Evolutionary conservation across 2,329 filamentous ascomycete genomes (phyloP).

Genomic region (Aspergillus sp.): DNA sequence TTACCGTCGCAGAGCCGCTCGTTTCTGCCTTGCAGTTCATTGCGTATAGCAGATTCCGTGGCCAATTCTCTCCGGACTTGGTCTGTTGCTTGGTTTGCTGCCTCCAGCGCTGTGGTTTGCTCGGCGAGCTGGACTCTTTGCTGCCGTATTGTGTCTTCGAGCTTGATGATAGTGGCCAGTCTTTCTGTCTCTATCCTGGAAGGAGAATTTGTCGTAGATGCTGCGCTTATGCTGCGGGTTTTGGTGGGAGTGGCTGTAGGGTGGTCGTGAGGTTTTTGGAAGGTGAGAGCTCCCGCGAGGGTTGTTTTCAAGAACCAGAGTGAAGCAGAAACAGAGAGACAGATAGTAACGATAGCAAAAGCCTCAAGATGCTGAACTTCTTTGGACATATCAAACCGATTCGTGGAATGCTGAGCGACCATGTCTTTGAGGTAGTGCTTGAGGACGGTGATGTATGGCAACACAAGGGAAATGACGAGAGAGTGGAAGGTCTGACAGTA

Average conservation of each 20-base stretch:
- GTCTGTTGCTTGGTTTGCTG: conserved; percentile 7
- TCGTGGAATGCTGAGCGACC: not conserved
- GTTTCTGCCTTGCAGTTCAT: not conserved
- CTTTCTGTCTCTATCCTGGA: conserved; percentile 2
- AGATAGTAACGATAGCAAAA: not conserved
- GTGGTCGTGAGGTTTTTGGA: not conserved
- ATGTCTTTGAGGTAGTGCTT: conserved; percentile 13
- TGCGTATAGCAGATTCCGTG: not conserved
- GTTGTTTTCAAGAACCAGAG: not conserved
- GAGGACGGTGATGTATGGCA: conserved; percentile 15
- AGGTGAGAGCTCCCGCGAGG: not conserved
- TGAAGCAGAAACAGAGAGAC: not conserved
- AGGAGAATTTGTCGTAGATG: not conserved
- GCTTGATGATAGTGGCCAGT: conserved; percentile 6
- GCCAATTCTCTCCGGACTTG: conserved; percentile 11
- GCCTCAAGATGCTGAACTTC: not conserved
- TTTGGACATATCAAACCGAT: not conserved
- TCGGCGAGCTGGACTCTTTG: conserved; percentile 6
- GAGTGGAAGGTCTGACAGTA: not conserved
- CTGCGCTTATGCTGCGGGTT: not conserved
- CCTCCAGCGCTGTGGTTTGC: conserved; percentile 15
- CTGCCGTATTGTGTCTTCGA: conserved; percentile 11
- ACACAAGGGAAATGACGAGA: conserved; percentile 7
- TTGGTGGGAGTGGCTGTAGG: not conserved
- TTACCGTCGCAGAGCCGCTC: not conserved